Percentiles rank a stretch among this genome's conserved stretches.
phyloP scores from a whole-genome alignment of 306 rosid species.

The Prunus persica region Prunus_persica_NCBIv2 NC_034010.1:25713001-25713500 shows the following conservation, averaged over 20 bases:
- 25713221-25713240: constrained; percentile 83
- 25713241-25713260: constrained; percentile 73
- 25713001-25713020: constrained; percentile 91
- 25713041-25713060: constrained; percentile 88
- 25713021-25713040: constrained; percentile 94
- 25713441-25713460: constrained; percentile 33
- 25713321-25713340: constrained; percentile 77
- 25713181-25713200: constrained; percentile 79
- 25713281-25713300: constrained; percentile 98
- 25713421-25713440: constrained; percentile 38
- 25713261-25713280: constrained; percentile 91
- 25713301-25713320: constrained; percentile 72
- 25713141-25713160: constrained; percentile 90
- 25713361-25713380: constrained; percentile 75
- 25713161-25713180: constrained; percentile 86
- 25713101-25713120: constrained; percentile 65
- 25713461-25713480: constrained; percentile 29
- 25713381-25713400: constrained; percentile 86
- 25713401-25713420: constrained; percentile 80
- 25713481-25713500: constrained; percentile 62
- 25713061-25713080: constrained; percentile 63
- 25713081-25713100: constrained; percentile 86
- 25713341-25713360: constrained; percentile 66
- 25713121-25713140: constrained; percentile 81
- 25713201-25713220: constrained; percentile 85